These are phyloP conservation scores for Backusella morwellensis DNA, from an alignment of 192 early-diverging fungal species.

Conservation along the genomic window DNA sequence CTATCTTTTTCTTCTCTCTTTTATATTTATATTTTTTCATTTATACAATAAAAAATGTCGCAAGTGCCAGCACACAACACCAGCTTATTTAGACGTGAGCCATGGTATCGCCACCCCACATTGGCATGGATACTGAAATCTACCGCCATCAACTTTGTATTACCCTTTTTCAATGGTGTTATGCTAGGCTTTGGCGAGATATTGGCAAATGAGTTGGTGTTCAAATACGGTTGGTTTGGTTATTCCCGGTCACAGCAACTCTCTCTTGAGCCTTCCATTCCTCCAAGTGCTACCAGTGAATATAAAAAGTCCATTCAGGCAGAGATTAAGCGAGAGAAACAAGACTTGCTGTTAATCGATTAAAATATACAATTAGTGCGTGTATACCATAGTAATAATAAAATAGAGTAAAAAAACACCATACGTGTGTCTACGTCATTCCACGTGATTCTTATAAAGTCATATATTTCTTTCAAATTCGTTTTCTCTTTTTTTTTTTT, in stretches of 20 bases:
- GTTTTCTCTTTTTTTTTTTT: neutral
- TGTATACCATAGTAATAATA: no score
- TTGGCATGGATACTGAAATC: conserved; percentile 39
- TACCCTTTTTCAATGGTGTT: conserved; percentile 60
- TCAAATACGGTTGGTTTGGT: conserved; percentile 69
- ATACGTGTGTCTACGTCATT: neutral
- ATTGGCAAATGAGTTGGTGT: conserved; percentile 75
- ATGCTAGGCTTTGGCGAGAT: conserved; percentile 82
- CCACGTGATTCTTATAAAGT: neutral
- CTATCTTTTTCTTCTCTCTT: neutral
- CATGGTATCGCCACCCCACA: conserved; percentile 37
- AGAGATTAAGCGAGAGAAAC: conserved; percentile 13
- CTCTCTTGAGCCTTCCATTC: neutral
- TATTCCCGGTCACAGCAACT: conserved; percentile 16
- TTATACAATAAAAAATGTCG: neutral
- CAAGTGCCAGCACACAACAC: neutral
- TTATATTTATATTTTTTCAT: neutral
- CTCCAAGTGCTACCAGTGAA: conserved; percentile 27
- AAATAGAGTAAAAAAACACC: neutral
- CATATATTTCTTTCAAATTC: neutral
- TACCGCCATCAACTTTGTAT: conserved; percentile 52
- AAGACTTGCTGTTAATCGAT: conserved; percentile 5
- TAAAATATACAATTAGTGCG: neutral
- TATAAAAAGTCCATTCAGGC: conserved; percentile 20
- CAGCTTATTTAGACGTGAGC: conserved; percentile 10